Conservation (phyloP, 352 stramenopile genomes). For the Phytophthora syringae region DNA sequence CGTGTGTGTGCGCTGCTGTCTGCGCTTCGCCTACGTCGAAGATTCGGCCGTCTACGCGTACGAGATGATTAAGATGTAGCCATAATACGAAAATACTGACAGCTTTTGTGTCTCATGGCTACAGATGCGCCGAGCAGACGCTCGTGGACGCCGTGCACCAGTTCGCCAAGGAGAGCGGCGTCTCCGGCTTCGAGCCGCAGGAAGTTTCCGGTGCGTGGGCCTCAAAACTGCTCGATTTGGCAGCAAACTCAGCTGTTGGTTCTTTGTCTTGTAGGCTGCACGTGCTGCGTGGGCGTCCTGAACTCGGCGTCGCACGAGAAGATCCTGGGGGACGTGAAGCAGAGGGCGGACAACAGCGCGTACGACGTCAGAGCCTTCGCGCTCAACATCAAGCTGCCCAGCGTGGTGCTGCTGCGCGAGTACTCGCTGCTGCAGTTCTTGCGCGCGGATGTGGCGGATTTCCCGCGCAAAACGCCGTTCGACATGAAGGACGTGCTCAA, state of each 20-base stretch:
- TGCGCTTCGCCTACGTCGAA: constrained; percentile 64
- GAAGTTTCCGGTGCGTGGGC: constrained; percentile 29
- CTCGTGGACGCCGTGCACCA: constrained; percentile 33
- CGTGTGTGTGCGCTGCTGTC: constrained; percentile 71
- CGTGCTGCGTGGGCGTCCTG: constrained; percentile 75
- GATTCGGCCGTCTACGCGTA: constrained; percentile 63
- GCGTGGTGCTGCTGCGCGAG: constrained; percentile 78
- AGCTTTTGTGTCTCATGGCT: background rate
- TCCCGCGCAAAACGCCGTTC: constrained; percentile 43
- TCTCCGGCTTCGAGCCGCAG: constrained; percentile 19
- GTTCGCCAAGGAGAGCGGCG: constrained; percentile 27
- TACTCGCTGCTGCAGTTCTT: constrained; percentile 77
- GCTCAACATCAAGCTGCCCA: constrained; percentile 85
- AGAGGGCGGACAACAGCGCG: constrained; percentile 40
- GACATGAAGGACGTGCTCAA: constrained; percentile 87
- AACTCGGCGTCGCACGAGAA: constrained; percentile 50
- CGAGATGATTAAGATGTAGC: constrained; percentile 7
- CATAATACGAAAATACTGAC: no score
- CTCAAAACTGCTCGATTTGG: background rate
- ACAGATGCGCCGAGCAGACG: constrained; percentile 40
- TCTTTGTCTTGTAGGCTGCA: constrained; percentile 49
- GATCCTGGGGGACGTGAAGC: constrained; percentile 49
- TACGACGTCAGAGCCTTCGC: constrained; percentile 78
- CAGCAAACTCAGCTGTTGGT: background rate
- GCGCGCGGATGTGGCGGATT: constrained; percentile 40